Base-by-base conservation (phyloP, 1,139 yeast species). In the Arxiozyma heterogenica region DNA sequence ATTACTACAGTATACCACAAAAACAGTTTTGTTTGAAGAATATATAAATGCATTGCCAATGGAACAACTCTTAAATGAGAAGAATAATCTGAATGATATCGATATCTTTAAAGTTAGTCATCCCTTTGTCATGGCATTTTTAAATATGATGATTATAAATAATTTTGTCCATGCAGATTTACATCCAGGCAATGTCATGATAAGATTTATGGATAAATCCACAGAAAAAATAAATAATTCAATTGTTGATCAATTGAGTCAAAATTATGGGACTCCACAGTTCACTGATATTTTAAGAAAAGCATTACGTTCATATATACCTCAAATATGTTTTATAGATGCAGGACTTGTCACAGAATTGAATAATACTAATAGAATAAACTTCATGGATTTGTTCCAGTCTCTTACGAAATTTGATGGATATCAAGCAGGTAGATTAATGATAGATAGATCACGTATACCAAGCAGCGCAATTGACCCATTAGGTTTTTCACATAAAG, bases 121-220 rank as follows among this genome's bases (percentile, higher is more conserved):
- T 64, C 86, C 86, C 59, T 89, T 96, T 4, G 80, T 93, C 41
- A 96, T 93, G 68, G 86, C 97, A 7, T 93, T 93, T 63, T 74
- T 93, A 61, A 86, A 90, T 64, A 93, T 94, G 99, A 76, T 93
- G 58, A 83, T 93, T 56, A 73, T 91, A 54, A 96, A 93, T 70
- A 90, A 93, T 68, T 93, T 93, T 68, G 89, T 91, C 47, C 98
- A 93, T 69, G 94, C 98, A 0, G 98, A 93, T 70, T 75, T 93
- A 57, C 98, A 93, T 64, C 97, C 98, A 0, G 99, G 99, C 1
- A 93, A 93, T 69, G 88, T 93, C 67, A 82, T 91, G 76, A 81
- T 93, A 5, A 73, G 93, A 52, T 84, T 91, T 61, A 79, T 84
- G 63, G 81, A 81, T 53, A 64, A 45, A 18, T 12, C 22, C 15